Evolutionary conservation across 148 eudicot genomes (phyloP).

Genomic region (Tetragonia tetragonoides): DNA sequence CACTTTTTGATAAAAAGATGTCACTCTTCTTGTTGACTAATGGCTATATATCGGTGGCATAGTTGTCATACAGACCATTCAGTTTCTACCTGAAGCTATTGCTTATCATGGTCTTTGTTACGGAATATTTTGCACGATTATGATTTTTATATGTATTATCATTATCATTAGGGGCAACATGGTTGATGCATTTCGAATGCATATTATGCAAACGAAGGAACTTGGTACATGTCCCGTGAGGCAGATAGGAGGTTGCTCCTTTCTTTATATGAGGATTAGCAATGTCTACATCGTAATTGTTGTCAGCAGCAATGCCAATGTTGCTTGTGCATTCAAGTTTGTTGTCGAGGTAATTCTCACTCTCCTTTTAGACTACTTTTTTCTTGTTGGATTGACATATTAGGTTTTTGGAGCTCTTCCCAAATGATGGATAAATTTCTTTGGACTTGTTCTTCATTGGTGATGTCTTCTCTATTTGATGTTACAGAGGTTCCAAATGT

Average conservation of each 20-base stretch:
- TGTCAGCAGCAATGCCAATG: conserved; percentile 99
- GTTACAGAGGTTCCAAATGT: not conserved
- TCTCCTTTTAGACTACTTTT: conserved; percentile 1
- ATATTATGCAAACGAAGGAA: conserved; percentile 99
- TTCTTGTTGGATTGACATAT: not conserved
- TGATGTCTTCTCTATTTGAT: not conserved
- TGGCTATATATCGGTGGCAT: not conserved
- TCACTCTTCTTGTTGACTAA: no score
- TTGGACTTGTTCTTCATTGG: conserved; percentile 8
- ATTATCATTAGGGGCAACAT: conserved; percentile 70
- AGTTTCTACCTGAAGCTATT: not conserved
- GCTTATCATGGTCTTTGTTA: conserved; percentile 1
- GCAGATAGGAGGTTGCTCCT: conserved; percentile 98
- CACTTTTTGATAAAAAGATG: not conserved
- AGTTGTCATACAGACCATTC: not conserved
- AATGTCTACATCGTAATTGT: conserved; percentile 98
- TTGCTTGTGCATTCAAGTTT: conserved; percentile 97
- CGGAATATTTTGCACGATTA: not conserved
- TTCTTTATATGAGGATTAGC: conserved; percentile 97
- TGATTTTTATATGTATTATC: conserved; percentile 11
- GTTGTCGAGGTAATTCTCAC: conserved; percentile 73
- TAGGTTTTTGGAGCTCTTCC: not conserved
- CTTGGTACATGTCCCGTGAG: conserved; percentile 98
- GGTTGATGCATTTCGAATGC: conserved; percentile 98
- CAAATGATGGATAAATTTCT: not conserved